Evolutionary conservation across 306 rosid species (phyloP), one percentile per base, ranked within the genome.

Genomic region (Trifolium repens): DNA sequence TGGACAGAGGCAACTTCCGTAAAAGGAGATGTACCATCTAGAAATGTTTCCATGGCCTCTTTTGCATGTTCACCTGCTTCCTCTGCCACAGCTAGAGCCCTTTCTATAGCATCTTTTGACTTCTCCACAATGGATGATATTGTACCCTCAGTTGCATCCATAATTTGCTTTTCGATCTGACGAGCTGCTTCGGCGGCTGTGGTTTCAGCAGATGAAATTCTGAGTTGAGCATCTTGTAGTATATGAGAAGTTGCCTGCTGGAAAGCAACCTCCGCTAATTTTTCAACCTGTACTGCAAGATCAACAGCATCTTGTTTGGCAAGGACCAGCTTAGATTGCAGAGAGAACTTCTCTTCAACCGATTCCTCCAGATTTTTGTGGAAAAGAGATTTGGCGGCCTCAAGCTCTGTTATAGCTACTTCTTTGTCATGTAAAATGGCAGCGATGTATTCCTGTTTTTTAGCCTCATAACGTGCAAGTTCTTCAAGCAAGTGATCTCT

Each of bases 211-310:
- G 89, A 89, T 39, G 87, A 83, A 76, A 90, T 83, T 83, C 88
- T 84, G 73, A 83, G 80, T 83, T 85, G 88, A 71, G 93, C 91
- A 78, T 90, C 91, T 79, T 88, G 86, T 76, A 90, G 85, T 78
- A 90, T 88, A 77, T 88, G 93, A 77, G 91, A 84, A 57, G 96
- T 90, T 43, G 88, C 96, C 91, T 86, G 91, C 85, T 90, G 89
- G 76, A 90, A 88, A 82, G 96, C 88, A 83, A 75, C 82, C 69
- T 84, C 88, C 2, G 91, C 96, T 72, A 88, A 81, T 85, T 82
- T 90, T 74, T 90, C 96, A 46, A 90, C 96, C 81, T 86, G 96
- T 19, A 90, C 93, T 27, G 93, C 96, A 74, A 90, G 96, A 60
- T 90, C 89, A 61, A 90, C 85, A 7, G 91, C 93, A 73, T 90